These are phyloP conservation scores for Kluyveromyces nonfermentans DNA, from an alignment of 805 yeast genomes.

Conservation along the genomic window DNA sequence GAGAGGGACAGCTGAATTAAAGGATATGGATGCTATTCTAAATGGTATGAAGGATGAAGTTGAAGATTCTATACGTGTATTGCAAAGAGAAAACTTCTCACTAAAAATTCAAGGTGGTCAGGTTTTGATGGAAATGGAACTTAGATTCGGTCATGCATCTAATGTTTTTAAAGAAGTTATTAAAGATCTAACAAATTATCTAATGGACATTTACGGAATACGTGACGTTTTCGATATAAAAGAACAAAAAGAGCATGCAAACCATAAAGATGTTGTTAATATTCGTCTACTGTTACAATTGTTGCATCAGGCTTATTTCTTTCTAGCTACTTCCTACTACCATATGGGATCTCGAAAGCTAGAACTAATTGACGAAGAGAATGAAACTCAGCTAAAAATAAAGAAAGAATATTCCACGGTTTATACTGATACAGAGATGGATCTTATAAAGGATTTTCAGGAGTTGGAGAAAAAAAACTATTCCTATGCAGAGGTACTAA, in stretches of 20 bases:
- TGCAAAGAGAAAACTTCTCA: conserved; percentile 41
- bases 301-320: conserved; percentile 69
- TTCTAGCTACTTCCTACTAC: conserved; percentile 43
- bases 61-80: conserved; percentile 35
- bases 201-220: conserved; percentile 16
- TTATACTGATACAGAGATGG: conserved; percentile 22
- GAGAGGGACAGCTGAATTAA: conserved; percentile 1
- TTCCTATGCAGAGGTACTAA: conserved; percentile 49
- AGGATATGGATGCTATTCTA: conserved; percentile 53
- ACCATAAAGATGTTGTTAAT: background rate
- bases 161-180: conserved; percentile 36
- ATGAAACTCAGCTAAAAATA: conserved; percentile 10
- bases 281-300: conserved; percentile 32
- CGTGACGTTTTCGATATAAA: conserved; percentile 11
- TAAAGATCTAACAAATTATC: conserved; percentile 22
- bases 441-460: conserved; percentile 28
- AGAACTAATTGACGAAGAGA: conserved; percentile 22
- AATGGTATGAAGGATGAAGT: conserved; percentile 53
- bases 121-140: conserved; percentile 45
- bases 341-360: conserved; percentile 21
- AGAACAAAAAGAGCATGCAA: background rate
- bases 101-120: conserved; percentile 56
- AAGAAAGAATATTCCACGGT: conserved; percentile 16
- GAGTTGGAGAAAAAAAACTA: conserved; percentile 45
- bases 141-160: conserved; percentile 44